Base-by-base conservation (phyloP, 306 rosid genomes). In the Astragalus membranaceus region DNA sequence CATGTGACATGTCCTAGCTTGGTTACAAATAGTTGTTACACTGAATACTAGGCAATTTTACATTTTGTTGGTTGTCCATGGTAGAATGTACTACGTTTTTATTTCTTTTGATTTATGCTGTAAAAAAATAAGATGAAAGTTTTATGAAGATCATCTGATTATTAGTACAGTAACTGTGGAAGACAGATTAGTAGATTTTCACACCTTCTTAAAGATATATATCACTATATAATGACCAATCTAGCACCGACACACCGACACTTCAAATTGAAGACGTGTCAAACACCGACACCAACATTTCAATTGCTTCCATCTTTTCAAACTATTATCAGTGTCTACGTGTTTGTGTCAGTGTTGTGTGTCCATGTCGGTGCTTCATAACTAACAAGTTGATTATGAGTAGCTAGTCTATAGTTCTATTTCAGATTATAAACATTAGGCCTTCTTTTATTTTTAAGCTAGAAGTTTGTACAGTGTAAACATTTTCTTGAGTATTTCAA, bases 31-130 rank as follows among this genome's bases (percentile, higher is more conserved):
- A 33, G 44, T 61, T 49, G 12, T 41, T 48, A 20, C 61, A 30
- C 75, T 70, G 41, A 53, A 55, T 30, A 9, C 69, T 60, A 39
- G 61, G 64, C 29, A 69, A 7, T 7, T 60, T 59, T 50, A 44
- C 53, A 1, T 33, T 59, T 59, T 59, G 14, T 57, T 35, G 26
- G 39, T 56, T 46, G 50, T 46, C 14, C 10, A 44, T 6, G 13
- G 1, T 47, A 47, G 3, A 47, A 47, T 13, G 10, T 20, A 20
- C 23, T 13, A 47, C 15, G 14, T 47, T 11, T 32, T 48, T 49
- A 9, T 64, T 43, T 65, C 41, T 30, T 43, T 64, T 20, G 46
- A 56, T 63, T 8, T 55, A 64, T 7, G 42, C 42, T 23, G 36
- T 43, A 10, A 33, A 26, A 50, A 8, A 49, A 61, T 59, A 7